Evolutionary conservation across 495 filamentous ascomycete species (phyloP), one percentile per base, ranked within the genome.

Genomic region (Penicillium soppii): DNA sequence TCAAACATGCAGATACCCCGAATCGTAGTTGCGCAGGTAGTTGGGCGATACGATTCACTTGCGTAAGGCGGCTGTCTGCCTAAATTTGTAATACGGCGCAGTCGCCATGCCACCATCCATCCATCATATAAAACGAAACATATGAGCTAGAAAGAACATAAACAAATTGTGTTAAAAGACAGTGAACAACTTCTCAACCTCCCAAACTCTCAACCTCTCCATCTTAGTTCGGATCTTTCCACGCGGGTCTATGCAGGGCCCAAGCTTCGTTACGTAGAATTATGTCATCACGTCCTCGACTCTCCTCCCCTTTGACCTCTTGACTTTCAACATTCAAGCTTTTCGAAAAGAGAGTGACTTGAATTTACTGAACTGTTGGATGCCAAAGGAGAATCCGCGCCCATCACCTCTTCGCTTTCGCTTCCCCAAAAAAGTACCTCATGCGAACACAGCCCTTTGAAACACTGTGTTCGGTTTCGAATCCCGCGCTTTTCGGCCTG

Each of bases 271-370:
- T 66, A 65, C 65, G 58, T 63, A 59, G 52, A 66, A 71, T 74
- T 73, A 73, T 73, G 71, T 74, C 71, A 74, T 74, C 71, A 52
- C 50, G 54, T 47, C 52, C 29, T 47, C 33, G 26, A 43, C 45
- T 58, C 39, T 49, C n/a, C 57, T 55, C 47, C 44, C 35, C 40
- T 43, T 36, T 51, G 38, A 43, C 30, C 29, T 51, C 37, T 37
- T 51, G 48, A 49, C 37, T 39, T 36, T 19, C 39, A 47, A 22
- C 44, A 47, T 37, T n/a, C 21, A 35, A 32, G 44, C 32, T 25
- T 25, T 37, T 16, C 16, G 10, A 25, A 13, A 37, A 20, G 13
- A 23, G 21, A 39, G 5, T 21, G 23, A 30, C 29, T 27, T 39
- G 9, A 25, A 16, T 40, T 13, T 22, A 7, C 7, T 37, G 29